Conservation (phyloP, 2,329 filamentous ascomycete species). For the Trichophyton mentagrophytes region DNA sequence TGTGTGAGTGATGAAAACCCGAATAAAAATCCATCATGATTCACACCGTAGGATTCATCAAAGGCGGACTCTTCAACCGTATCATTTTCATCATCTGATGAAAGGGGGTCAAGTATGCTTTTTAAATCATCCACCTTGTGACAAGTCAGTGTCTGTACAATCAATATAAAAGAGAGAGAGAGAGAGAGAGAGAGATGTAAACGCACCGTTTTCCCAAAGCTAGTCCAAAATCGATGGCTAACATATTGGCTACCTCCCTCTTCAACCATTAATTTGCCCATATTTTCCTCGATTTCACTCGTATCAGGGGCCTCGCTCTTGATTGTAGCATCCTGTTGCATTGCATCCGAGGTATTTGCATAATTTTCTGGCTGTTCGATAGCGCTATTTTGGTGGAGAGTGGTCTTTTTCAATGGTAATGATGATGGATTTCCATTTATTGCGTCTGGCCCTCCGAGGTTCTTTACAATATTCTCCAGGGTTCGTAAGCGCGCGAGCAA, state of each 20-base stretch:
- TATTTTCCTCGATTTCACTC: conserved; percentile 26
- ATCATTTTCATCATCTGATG: conserved; percentile 44
- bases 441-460: conserved; percentile 22
- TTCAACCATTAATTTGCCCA: conserved; percentile 47
- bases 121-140: conserved; percentile 48
- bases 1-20: conserved; percentile 46
- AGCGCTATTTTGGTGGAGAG: conserved; percentile 1
- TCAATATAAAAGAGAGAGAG: neutral
- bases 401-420: conserved; percentile 20
- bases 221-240: conserved; percentile 50
- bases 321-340: neutral
- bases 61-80: conserved; percentile 35
- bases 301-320: conserved; percentile 10
- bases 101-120: conserved; percentile 45
- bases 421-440: conserved; percentile 31
- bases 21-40: conserved; percentile 49
- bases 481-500: conserved; percentile 45
- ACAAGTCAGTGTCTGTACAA: neutral
- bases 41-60: conserved; percentile 24
- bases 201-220: conserved; percentile 46
- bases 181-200: neutral
- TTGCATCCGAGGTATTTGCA: neutral
- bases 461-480: conserved; percentile 50
- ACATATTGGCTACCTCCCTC: conserved; percentile 49
- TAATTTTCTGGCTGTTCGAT: neutral